Conservation (phyloP, 1,284 basidiomycete species). For the Xerocomus nothofagi region DNA sequence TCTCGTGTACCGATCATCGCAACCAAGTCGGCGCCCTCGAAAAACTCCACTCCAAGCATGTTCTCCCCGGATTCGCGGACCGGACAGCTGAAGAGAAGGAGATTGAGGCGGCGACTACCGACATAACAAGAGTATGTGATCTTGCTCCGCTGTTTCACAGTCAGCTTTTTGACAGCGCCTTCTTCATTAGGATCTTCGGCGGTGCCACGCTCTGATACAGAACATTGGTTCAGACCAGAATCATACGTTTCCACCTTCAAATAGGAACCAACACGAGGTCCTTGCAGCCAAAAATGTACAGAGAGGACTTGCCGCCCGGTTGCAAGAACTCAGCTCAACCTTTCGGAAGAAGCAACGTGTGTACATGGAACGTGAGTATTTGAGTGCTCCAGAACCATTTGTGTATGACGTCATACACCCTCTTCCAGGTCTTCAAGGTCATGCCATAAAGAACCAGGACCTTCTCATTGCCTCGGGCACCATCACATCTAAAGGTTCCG, state of each 20-base stretch:
- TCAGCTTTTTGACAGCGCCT: slow-evolving; percentile 12
- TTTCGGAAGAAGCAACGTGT: slow-evolving; percentile 98
- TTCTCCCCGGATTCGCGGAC: slow-evolving; percentile 95
- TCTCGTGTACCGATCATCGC: slow-evolving; percentile 14
- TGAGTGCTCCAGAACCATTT: slow-evolving; percentile 47
- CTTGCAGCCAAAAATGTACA: slow-evolving; percentile 95
- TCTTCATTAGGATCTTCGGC: slow-evolving; percentile 73
- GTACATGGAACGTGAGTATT: slow-evolving; percentile 91
- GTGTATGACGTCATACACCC: slow-evolving; percentile 14
- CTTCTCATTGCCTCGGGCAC: slow-evolving; percentile 83
- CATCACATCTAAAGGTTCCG: slow-evolving; percentile 77
- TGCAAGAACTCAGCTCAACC: slow-evolving; percentile 90
- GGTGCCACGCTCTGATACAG: slow-evolving; percentile 78
- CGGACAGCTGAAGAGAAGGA: slow-evolving; percentile 90
- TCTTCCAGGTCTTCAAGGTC: slow-evolving; percentile 80
- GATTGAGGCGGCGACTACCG: slow-evolving; percentile 84
- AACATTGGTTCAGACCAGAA: slow-evolving; percentile 54
- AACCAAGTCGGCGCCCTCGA: slow-evolving; percentile 75
- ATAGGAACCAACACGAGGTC: slow-evolving; percentile 53
- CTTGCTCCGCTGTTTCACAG: slow-evolving; percentile 17
- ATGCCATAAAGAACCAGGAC: slow-evolving; percentile 93
- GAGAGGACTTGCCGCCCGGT: slow-evolving; percentile 89
- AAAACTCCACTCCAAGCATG: slow-evolving; percentile 93
- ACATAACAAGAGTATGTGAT: slow-evolving; percentile 78
- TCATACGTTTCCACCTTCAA: slow-evolving; percentile 53